A percentile compares a stretch with the other conserved stretches of the same genome.
phyloP scores from a whole-genome alignment of 2,329 filamentous ascomycete genomes.

The Fusarium secorum region DNA sequence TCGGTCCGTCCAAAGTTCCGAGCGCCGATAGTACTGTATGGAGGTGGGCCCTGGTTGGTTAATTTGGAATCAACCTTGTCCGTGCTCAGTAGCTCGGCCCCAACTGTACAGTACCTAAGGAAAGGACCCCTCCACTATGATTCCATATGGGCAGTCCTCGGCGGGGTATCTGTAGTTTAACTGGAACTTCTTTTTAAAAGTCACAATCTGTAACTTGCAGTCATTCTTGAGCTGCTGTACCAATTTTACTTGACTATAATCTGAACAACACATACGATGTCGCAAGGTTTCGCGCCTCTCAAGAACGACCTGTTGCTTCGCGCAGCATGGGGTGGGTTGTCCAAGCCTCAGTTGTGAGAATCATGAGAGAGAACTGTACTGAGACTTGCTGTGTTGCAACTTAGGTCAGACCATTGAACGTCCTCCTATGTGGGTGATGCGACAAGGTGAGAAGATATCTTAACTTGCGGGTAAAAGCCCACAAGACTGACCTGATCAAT shows the following conservation, averaged over 20 bases:
- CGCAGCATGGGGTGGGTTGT: conserved; percentile 79
- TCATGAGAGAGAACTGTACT: conserved; percentile 30
- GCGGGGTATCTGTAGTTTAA: conserved; percentile 20
- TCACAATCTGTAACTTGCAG: conserved; percentile 14
- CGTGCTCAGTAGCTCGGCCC: not conserved
- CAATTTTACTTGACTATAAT: not conserved
- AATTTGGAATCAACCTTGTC: conserved; percentile 18
- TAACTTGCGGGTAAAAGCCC: not conserved
- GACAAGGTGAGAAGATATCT: conserved; percentile 75
- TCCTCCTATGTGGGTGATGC: conserved; percentile 98
- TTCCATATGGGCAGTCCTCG: conserved; percentile 18
- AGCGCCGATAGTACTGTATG: not conserved
- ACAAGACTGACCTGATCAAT: conserved; percentile 9
- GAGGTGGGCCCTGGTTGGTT: not conserved
- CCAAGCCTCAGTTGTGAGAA: conserved; percentile 2
- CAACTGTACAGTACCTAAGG: not conserved
- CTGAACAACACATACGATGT: conserved; percentile 59
- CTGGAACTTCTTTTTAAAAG: conserved; percentile 19
- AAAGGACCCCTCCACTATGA: conserved; percentile 25
- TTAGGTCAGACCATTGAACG: conserved; percentile 89
- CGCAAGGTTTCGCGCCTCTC: conserved; percentile 78
- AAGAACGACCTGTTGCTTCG: conserved; percentile 93
- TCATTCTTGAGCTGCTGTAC: conserved; percentile 4
- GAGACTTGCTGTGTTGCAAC: conserved; percentile 28
- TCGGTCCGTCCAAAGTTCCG: conserved; percentile 40